Base-by-base conservation (phyloP, 164 flowering plant genomes). In the Cinnamomum micranthum region DNA sequence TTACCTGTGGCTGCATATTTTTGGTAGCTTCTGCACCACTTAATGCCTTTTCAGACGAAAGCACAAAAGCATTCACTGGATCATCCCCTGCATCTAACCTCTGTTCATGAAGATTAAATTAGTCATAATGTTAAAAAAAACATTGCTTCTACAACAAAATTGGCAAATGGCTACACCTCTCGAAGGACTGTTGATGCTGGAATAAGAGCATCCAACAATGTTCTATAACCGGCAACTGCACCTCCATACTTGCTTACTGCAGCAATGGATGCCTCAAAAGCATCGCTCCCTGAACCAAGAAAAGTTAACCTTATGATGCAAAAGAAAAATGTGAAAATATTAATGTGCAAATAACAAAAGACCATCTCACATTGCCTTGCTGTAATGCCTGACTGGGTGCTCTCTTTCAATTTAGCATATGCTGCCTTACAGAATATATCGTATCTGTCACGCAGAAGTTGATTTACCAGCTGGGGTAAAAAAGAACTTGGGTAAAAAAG, bases 241-340 rank as follows among this genome's bases (percentile, higher is more conserved):
- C 97, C 97, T 58, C 99, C 99, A 80, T 95, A 95, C 80, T 88
- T 93, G 76, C 94, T 95, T 67, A 95, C 90, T 1, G 97, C 97
- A 72, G 85, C 84, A 76, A 93, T 93, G 69, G 91, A 77, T 81
- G 94, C 89, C 77, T 92, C 91, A 72, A 95, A 83, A 68, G 97
- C 95, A 85, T 86, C 89, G 80, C 87, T 85, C 99, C 99, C 99
- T 95, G 88, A 70, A 83, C 23, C 71, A 81, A 80, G 73, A 64
- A n/a, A 33, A 1, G 25, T 51, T 22, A 47, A 47, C 15, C n/a
- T 52, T 47, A 41, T 47, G 69, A 70, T 47, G 6, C 2, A 55
- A 63, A 19, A 73, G n/a, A 4, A 9, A 41, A 41, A 41, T 41
- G 66, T 9, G 31, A 73, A 41, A 33, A 22, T 14, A 14, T 10